phyloP scores from a whole-genome alignment of 305 asterid species.

The Fraxinus greggii region DNA sequence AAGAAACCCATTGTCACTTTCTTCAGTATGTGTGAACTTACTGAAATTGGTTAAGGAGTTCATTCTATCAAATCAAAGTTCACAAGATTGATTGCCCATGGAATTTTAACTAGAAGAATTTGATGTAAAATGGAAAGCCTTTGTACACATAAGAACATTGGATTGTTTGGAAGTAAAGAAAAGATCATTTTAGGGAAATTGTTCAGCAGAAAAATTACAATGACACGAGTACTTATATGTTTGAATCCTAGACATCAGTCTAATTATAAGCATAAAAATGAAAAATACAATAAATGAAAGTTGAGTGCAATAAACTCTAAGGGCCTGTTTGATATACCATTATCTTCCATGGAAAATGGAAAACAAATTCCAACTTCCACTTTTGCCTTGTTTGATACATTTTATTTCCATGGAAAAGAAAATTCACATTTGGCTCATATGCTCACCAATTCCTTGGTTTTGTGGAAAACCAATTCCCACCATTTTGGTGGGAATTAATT shows the following conservation, averaged over 20 bases:
- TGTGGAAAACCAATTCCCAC: too few relatives aligned
- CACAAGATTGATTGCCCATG: background rate
- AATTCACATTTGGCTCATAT: too few relatives aligned
- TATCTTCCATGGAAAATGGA: too few relatives aligned
- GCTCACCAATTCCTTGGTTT: too few relatives aligned
- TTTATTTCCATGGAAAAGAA: too few relatives aligned
- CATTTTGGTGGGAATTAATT: too few relatives aligned
- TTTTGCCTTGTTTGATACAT: too few relatives aligned
- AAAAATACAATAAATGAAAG: background rate
- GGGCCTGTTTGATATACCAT: too few relatives aligned
- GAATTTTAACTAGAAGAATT: background rate
- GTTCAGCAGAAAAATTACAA: background rate
- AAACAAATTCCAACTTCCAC: too few relatives aligned
- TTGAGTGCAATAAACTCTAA: background rate
- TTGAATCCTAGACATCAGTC: background rate
- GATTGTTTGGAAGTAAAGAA: background rate
- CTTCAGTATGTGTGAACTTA: background rate
- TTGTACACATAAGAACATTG: background rate
- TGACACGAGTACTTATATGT: background rate
- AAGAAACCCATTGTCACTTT: background rate
- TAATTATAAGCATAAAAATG: background rate
- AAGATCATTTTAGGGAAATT: background rate
- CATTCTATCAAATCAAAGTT: background rate
- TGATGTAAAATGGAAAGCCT: background rate
- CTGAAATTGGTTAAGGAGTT: background rate